Base-by-base conservation (phyloP, 176 grass and related monocot genomes). In the Zizania latifolia region DNA sequence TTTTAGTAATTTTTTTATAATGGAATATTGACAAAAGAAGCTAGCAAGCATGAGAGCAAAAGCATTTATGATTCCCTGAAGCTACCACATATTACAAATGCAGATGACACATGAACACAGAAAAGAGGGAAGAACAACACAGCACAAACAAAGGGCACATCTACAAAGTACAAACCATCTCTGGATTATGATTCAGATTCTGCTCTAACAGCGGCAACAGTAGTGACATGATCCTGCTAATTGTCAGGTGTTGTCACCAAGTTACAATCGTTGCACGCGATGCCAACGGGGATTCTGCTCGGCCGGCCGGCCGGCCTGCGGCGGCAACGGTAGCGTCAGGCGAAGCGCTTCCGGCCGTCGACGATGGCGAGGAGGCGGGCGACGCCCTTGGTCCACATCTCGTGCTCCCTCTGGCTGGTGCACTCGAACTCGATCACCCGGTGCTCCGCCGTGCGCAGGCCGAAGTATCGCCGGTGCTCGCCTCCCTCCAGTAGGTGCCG, bases 361-460 rank as follows among this genome's bases (percentile, higher is more conserved):
- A 84, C 89, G 19, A 90, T 78, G 86, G 26, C 46, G 62, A 99
- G 86, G 58, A 99, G 91, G 19, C 85, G 86, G 10, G 90, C 76
- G 12, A 99, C 95, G 9, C 95, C 95, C 46, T 82, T 88, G 54
- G 95, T 94, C 91, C 89, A 99, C 91, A 94, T 82, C 23, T 94
- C 91, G 2, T 82, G 59, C 51, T 94, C 95, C 34, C 82, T 28
- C 62, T 79, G 82, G 59, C 82, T 75, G 10, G 62, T 24, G 60
- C 95, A 99, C 80, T 99, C 95, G 57, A 99, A 99, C 83, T 99
- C 91, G 78, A 99, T 99, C 67, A 99, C 92, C 19, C 91, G 86
- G 44, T 82, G 79, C 71, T 99, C 95, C 15, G 87, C 91, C 30
- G 89, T 99, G 37, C 87, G 80, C 44, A 99, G 72, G 9, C 95